phyloP scores from a whole-genome alignment of 257 asterid species.

The Nicotiana benthamiana region DNA sequence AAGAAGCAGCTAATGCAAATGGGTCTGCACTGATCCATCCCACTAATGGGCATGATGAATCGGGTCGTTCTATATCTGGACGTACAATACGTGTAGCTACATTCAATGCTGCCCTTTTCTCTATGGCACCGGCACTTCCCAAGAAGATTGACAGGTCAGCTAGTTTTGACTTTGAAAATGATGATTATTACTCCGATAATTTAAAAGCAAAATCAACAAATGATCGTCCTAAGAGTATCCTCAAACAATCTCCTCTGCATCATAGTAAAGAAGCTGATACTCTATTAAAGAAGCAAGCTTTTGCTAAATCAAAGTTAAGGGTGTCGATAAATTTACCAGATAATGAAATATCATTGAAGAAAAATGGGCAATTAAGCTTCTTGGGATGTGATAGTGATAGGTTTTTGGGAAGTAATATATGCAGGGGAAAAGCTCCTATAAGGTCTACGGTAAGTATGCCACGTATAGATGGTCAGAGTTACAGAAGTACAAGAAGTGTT shows the following conservation, averaged over 20 bases:
- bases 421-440: conserved; percentile 48
- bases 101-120: conserved; percentile 92
- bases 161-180: conserved; percentile 23
- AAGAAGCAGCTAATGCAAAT: conserved; percentile 6
- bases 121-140: conserved; percentile 92
- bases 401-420: neutral
- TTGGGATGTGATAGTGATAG: conserved; percentile 15
- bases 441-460: conserved; percentile 32
- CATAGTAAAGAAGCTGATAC: conserved; percentile 16
- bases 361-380: conserved; percentile 46
- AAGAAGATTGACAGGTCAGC: conserved; percentile 21
- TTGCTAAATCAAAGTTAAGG: conserved; percentile 60
- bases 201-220: conserved; percentile 34
- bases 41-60: conserved; percentile 34
- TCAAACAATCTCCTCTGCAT: conserved; percentile 70
- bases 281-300: conserved; percentile 38
- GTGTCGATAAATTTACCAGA: conserved; percentile 91
- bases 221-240: conserved; percentile 69
- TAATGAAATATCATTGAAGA: conserved; percentile 75
- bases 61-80: conserved; percentile 22
- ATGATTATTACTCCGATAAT: conserved; percentile 11
- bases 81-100: conserved; percentile 50
- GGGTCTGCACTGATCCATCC: conserved; percentile 75
- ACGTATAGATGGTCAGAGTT: conserved; percentile 6
- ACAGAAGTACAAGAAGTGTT: conserved; percentile 34